phyloP scores from a whole-genome alignment of 495 filamentous ascomycete species.

The Xylaria nigripes region DNA sequence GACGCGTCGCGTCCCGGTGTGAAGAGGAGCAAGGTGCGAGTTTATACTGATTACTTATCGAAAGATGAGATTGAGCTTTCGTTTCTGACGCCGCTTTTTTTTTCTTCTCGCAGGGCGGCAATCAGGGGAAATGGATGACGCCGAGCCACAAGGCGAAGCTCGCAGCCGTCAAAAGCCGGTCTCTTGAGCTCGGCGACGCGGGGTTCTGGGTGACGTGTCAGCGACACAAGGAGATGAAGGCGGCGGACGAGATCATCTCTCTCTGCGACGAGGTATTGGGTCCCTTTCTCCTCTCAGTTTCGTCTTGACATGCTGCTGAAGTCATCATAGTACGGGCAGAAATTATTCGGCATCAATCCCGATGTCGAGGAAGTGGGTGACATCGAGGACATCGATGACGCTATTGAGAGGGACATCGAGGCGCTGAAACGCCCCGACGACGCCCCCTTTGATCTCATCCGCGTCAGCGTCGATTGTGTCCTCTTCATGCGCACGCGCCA shows the following conservation, averaged over 20 bases:
- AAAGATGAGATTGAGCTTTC: too few species aligned
- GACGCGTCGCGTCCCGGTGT: slow-evolving; percentile 12
- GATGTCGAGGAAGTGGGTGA: slow-evolving; percentile 29
- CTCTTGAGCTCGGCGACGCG: slow-evolving; percentile 64
- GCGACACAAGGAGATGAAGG: slow-evolving; percentile 68
- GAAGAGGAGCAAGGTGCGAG: slow-evolving; percentile 29
- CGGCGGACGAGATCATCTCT: slow-evolving; percentile 60
- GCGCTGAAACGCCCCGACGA: slow-evolving; percentile 48
- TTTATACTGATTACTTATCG: too few species aligned
- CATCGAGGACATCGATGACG: slow-evolving; percentile 66
- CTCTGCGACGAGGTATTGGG: slow-evolving; percentile 66
- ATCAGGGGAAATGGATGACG: slow-evolving; percentile 48
- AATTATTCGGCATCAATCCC: slow-evolving; percentile 46
- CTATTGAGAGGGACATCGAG: slow-evolving; percentile 70
- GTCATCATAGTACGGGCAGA: slow-evolving; percentile 45
- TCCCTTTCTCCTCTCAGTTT: neutral
- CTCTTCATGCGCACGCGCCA: slow-evolving; percentile 55
- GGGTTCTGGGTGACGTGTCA: slow-evolving; percentile 90
- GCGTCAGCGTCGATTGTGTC: slow-evolving; percentile 69
- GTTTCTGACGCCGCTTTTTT: neutral
- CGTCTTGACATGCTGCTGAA: neutral
- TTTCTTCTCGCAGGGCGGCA: slow-evolving; percentile 31
- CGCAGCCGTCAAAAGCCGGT: slow-evolving; percentile 21
- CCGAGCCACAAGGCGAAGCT: slow-evolving; percentile 42
- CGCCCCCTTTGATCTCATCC: slow-evolving; percentile 53